phyloP scores from a whole-genome alignment of 768 basidiomycete species.

The Tylopilus rubrobrunneus region DNA sequence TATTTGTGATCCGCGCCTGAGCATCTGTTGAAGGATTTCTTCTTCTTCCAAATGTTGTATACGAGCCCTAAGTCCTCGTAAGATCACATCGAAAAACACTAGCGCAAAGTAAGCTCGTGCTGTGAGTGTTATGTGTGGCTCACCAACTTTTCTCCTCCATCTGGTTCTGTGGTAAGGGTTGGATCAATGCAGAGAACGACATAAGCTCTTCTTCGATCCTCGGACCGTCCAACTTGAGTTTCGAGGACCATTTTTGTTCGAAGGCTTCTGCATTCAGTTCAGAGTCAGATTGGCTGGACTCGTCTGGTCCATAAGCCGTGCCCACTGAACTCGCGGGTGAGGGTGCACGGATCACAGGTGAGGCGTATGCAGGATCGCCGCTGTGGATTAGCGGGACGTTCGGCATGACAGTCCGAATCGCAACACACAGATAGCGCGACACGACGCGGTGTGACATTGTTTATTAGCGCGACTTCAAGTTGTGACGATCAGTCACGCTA shows the following conservation, averaged over 20 bases:
- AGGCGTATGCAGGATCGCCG: slow-evolving; percentile 38
- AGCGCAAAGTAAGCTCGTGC: slow-evolving; percentile 3
- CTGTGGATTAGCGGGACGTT: slow-evolving; percentile 29
- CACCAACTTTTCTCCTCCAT: slow-evolving; percentile 40
- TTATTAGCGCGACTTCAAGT: slow-evolving; percentile 22
- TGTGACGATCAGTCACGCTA: slow-evolving; percentile 28
- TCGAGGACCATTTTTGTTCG: slow-evolving; percentile 32
- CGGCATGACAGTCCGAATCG: slow-evolving; percentile 15
- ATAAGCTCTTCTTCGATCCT: slow-evolving; percentile 37
- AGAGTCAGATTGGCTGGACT: slow-evolving; percentile 40
- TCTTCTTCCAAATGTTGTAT: slow-evolving; percentile 43
- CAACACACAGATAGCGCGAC: not conserved
- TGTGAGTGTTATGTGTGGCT: not conserved
- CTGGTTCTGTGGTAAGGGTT: slow-evolving; percentile 28
- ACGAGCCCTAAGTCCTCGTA: slow-evolving; percentile 34
- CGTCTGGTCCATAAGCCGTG: slow-evolving; percentile 44
- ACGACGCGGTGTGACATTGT: slow-evolving; percentile 33
- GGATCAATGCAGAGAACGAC: slow-evolving; percentile 31
- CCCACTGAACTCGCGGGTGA: slow-evolving; percentile 47
- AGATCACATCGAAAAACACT: slow-evolving; percentile 38
- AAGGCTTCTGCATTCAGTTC: slow-evolving; percentile 37
- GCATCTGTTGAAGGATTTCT: slow-evolving; percentile 38
- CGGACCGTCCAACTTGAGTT: slow-evolving; percentile 33
- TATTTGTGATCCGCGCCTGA: slow-evolving; percentile 35
- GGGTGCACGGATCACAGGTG: slow-evolving; percentile 43